Evolutionary conservation across 176 grass and related monocot genomes (phyloP).

Genomic region (Musa itinerans): DNA sequence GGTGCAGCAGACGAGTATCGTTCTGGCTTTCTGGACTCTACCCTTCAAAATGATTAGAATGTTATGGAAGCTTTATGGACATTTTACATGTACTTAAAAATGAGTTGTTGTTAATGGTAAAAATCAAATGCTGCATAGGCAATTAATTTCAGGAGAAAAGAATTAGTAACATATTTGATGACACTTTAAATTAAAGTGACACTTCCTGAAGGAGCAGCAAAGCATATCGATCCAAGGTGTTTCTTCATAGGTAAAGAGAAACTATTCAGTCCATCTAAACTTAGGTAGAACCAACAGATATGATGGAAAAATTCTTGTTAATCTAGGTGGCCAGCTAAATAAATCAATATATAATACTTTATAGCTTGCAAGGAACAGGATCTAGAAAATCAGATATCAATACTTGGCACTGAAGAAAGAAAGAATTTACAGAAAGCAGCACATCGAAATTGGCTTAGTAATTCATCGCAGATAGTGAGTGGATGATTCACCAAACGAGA

Average conservation of each 20-base stretch:
- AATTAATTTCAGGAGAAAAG: not conserved
- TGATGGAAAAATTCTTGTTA: no score
- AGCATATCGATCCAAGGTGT: not conserved
- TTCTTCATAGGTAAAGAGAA: not conserved
- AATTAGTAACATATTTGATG: not conserved
- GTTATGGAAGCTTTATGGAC: not conserved
- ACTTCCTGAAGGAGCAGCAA: not conserved
- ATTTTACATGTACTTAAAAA: constrained; percentile 3
- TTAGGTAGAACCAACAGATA: not conserved
- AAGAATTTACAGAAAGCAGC: no score
- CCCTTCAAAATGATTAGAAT: constrained; percentile 45
- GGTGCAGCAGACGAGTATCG: constrained; percentile 89
- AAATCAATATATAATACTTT: no score
- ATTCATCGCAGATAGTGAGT: no score
- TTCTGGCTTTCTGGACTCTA: constrained; percentile 90
- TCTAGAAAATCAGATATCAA: no score
- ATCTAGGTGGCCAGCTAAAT: no score
- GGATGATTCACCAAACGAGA: no score
- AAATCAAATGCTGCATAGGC: not conserved
- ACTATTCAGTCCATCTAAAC: not conserved
- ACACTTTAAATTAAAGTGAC: not conserved
- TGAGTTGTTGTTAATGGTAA: not conserved
- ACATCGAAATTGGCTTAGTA: no score
- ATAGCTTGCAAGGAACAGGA: no score
- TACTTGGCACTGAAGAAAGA: no score